Conservation (phyloP, 2,329 filamentous ascomycete genomes). For the Diaporthe sp. region DNA sequence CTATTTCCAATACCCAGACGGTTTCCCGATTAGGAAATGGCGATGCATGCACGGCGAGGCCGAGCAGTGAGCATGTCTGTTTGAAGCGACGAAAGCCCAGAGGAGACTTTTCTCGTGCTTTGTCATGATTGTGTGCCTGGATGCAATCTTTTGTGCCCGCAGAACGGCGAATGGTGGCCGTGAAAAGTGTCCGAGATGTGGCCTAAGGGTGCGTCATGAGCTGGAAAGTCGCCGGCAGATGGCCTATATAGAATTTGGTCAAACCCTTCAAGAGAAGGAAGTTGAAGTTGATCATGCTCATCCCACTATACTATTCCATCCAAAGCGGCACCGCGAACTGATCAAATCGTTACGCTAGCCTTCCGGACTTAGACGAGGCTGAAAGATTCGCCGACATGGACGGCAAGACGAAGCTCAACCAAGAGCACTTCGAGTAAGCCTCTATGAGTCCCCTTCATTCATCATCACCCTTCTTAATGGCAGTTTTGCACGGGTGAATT, state of each 20-base stretch:
- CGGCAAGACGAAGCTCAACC: conserved; percentile 36
- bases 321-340: not conserved
- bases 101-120: conserved; percentile 12
- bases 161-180: not conserved
- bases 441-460: not conserved
- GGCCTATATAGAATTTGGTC: conserved; percentile 14
- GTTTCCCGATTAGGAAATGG: conserved; percentile 5
- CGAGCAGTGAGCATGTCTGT: not conserved
- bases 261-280: not conserved
- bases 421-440: conserved; percentile 36
- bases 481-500: too few species aligned
- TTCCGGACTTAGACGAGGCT: conserved; percentile 24
- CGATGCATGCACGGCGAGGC: conserved; percentile 28
- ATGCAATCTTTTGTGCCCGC: not conserved
- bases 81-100: not conserved
- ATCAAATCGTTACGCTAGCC: not conserved
- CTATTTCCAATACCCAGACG: not conserved
- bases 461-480: too few species aligned
- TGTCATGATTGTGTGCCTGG: not conserved
- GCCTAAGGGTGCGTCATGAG: conserved; percentile 7
- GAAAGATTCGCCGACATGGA: conserved; percentile 27
- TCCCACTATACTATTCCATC: not conserved
- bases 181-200: conserved; percentile 38
- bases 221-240: conserved; percentile 33
- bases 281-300: not conserved